Percentiles rank a stretch among this genome's conserved stretches.
Conservation (phyloP, 2,329 filamentous ascomycete species). For the Kalaharituber pfeilii region DNA sequence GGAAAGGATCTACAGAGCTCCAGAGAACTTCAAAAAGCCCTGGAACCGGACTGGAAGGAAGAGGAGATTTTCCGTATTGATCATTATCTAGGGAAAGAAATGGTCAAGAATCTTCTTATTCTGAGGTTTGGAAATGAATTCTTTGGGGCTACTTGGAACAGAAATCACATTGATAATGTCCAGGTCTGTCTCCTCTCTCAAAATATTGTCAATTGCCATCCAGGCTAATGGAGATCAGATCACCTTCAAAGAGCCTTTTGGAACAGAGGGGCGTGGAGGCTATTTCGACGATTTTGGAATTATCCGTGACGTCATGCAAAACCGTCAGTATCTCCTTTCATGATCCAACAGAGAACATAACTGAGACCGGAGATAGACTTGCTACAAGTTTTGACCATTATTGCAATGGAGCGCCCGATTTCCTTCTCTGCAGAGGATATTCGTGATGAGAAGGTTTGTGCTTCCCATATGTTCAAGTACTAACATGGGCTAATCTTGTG, state of each 20-base stretch:
- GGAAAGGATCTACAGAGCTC: constrained; percentile 93
- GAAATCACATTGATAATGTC: constrained; percentile 97
- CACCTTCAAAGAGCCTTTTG: constrained; percentile 98
- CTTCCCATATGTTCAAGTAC: background rate
- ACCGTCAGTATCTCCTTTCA: constrained; percentile 39
- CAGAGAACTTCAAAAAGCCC: constrained; percentile 79
- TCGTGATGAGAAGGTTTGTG: constrained; percentile 67
- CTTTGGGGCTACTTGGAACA: constrained; percentile 96
- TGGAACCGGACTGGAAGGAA: constrained; percentile 96
- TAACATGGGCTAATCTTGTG: constrained; percentile 5
- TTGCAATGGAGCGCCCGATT: constrained; percentile 96
- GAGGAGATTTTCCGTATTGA: constrained; percentile 98
- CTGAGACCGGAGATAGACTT: constrained; percentile 39
- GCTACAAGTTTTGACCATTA: constrained; percentile 83
- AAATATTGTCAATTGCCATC: background rate
- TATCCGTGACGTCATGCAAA: constrained; percentile 99
- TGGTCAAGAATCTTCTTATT: constrained; percentile 99
- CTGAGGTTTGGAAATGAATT: constrained; percentile 97
- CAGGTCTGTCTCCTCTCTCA: constrained; percentile 36
- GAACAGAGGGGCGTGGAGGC: constrained; percentile 89
- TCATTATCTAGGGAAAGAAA: constrained; percentile 98
- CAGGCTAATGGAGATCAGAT: constrained; percentile 36
- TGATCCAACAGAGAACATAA: background rate
- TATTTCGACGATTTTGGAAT: constrained; percentile 99
- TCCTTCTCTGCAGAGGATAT: constrained; percentile 98